These are phyloP conservation scores for Bipolaris victoriae DNA, from an alignment of 2,329 filamentous ascomycete genomes.

Conservation along the genomic window DNA sequence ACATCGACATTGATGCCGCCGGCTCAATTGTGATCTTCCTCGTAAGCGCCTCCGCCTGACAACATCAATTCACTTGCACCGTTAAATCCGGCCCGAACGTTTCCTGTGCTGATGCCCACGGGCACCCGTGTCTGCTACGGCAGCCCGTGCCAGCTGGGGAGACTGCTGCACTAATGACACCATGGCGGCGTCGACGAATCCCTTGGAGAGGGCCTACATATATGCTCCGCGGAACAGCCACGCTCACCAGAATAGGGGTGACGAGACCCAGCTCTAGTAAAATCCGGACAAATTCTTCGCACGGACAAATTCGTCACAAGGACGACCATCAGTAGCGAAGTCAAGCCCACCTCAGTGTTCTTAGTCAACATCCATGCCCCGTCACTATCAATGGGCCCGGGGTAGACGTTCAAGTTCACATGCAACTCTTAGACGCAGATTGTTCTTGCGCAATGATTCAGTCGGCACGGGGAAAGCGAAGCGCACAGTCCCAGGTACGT, in stretches of 20 bases:
- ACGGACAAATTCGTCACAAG: background rate
- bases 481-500: background rate
- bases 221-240: background rate
- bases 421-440: background rate
- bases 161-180: background rate
- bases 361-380: too few relatives aligned
- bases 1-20: background rate
- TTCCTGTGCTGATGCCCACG: background rate
- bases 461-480: too few relatives aligned
- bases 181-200: background rate
- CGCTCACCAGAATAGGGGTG: background rate
- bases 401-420: background rate
- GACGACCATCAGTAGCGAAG: too few relatives aligned
- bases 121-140: background rate
- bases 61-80: background rate
- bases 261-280: background rate
- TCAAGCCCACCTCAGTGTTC: background rate
- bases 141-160: background rate
- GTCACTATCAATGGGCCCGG: background rate
- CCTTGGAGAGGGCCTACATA: background rate
- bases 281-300: background rate
- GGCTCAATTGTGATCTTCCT: background rate
- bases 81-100: background rate
- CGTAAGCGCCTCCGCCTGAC: background rate
- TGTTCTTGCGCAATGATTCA: background rate